phyloP scores from a whole-genome alignment of 2,329 filamentous ascomycete species.

The Aspergillus melleus region DNA sequence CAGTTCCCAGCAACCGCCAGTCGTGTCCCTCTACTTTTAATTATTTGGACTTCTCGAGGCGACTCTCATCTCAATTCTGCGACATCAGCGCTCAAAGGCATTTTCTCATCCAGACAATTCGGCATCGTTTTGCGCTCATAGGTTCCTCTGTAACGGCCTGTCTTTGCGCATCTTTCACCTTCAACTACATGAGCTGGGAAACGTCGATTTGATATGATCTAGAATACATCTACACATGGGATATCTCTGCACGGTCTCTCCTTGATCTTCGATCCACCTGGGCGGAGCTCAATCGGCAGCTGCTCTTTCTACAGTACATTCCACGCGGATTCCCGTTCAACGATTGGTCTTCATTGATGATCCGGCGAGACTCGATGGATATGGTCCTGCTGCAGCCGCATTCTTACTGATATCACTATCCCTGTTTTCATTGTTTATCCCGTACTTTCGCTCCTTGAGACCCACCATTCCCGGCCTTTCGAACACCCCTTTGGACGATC shows the following conservation, averaged over 20 bases:
- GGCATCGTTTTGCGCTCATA: background rate
- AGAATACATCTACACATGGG: background rate
- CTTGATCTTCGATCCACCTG: background rate
- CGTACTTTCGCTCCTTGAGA: slow-evolving; percentile 11
- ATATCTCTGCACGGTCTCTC: background rate
- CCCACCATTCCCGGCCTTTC: slow-evolving; percentile 7
- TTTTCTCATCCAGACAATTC: too few relatives aligned
- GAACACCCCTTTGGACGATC: slow-evolving; percentile 15
- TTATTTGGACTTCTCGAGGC: background rate
- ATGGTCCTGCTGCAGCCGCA: slow-evolving; percentile 22
- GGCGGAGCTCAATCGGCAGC: background rate
- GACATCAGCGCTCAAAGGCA: too few relatives aligned
- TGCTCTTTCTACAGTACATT: background rate
- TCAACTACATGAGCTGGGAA: background rate
- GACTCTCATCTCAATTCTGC: background rate
- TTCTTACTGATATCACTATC: slow-evolving; percentile 23
- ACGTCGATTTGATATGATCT: background rate
- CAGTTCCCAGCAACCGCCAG: background rate
- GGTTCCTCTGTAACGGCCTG: background rate
- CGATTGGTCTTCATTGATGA: slow-evolving; percentile 11
- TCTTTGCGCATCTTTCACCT: background rate
- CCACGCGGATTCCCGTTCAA: background rate
- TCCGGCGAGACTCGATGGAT: slow-evolving; percentile 8
- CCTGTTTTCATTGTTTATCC: slow-evolving; percentile 7
- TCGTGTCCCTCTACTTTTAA: background rate